Conservation (phyloP, 306 rosid genomes). For the Cicer pinnatifidum region DNA sequence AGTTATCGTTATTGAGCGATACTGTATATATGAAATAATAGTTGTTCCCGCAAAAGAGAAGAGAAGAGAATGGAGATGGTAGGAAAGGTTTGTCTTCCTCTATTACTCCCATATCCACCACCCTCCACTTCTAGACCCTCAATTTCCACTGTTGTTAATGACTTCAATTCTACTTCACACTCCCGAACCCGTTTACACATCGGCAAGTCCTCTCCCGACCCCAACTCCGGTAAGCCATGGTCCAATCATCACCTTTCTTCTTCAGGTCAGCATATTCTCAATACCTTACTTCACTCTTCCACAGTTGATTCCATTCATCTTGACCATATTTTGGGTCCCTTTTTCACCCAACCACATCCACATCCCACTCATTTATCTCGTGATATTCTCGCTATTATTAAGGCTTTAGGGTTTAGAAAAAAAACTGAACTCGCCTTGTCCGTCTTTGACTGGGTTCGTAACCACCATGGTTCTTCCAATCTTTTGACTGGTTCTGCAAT, state of each 20-base stretch:
- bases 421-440: conserved; percentile 61
- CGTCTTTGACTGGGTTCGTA: conserved; percentile 67
- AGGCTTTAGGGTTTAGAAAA: conserved; percentile 64
- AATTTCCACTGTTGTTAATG: conserved; percentile 48
- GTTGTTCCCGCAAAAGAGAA: background rate
- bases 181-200: conserved; percentile 53
- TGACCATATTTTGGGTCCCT: conserved; percentile 43
- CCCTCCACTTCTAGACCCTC: conserved; percentile 38
- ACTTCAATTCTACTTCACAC: conserved; percentile 39
- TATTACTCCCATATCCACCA: conserved; percentile 66
- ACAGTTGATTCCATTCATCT: conserved; percentile 33
- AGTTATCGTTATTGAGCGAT: background rate
- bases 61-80: conserved; percentile 48
- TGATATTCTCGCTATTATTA: conserved; percentile 68
- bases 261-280: conserved; percentile 62
- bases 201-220: conserved; percentile 61
- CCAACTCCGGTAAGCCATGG: conserved; percentile 89
- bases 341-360: conserved; percentile 40
- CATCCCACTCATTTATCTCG: conserved; percentile 41
- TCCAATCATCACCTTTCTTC: conserved; percentile 59
- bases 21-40: too few relatives aligned
- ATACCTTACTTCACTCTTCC: conserved; percentile 52
- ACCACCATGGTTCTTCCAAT: conserved; percentile 38
- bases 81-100: conserved; percentile 62
- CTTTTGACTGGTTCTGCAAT: conserved; percentile 58